Evolutionary conservation across 345 rosid genomes (phyloP), one percentile per base, ranked within the genome.

Genomic region (Salix caprea): DNA sequence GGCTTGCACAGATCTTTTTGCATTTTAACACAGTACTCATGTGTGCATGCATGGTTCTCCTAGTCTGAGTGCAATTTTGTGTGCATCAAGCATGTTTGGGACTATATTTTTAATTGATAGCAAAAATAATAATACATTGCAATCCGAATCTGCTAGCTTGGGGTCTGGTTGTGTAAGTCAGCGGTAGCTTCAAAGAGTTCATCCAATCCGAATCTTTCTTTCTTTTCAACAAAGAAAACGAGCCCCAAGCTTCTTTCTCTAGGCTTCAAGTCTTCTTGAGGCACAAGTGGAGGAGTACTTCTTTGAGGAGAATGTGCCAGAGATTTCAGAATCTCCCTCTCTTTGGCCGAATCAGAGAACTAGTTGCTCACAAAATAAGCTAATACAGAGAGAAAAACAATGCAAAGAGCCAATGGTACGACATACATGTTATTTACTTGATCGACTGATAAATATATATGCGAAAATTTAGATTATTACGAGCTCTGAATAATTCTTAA

Each of bases 101-200:
- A 44, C 4, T 9, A 44, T 44, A 28, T 28, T 28, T 12, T 44
- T 26, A n/a, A n/a, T n/a, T n/a, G n/a, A n/a, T n/a, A n/a, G n/a
- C n/a, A n/a, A n/a, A n/a, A n/a, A n/a, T n/a, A n/a, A n/a, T n/a
- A n/a, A n/a, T n/a, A n/a, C n/a, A n/a, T n/a, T n/a, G n/a, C n/a
- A n/a, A n/a, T n/a, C n/a, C n/a, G n/a, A n/a, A n/a, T n/a, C n/a
- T 87, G 73, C 83, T 75, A 36, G 78, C 30, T 28, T 0, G 30
- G 58, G 36, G 74, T 80, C 73, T 87, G 90, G 79, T 72, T 84
- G 70, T 70, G 69, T 46, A 90, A 73, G 67, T 90, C 89, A 30
- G 94, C 94, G 4, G 89, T 78, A 11, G 92, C 89, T 67, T 87
- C 91, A 9, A 90, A 76, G 60, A 90, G 92, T 36, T 89, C 92